Evolutionary conservation across 2,329 filamentous ascomycete genomes (phyloP).

Genomic region (Pyricularia grisea): DNA sequence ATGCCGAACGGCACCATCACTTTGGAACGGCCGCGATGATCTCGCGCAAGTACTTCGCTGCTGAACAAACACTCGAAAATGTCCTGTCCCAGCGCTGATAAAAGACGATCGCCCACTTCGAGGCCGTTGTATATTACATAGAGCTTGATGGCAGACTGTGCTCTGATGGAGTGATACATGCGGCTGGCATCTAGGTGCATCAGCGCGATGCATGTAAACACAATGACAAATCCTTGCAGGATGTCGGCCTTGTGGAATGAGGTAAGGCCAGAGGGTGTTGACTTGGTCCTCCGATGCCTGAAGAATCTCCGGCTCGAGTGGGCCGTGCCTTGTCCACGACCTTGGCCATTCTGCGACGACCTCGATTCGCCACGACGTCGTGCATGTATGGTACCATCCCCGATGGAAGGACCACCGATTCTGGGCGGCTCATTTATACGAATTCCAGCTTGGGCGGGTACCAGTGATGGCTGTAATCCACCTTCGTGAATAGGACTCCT

Average conservation of each 20-base stretch:
- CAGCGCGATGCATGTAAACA: slow-evolving; percentile 74
- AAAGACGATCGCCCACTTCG: slow-evolving; percentile 81
- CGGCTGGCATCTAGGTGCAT: slow-evolving; percentile 91
- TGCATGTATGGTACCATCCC: not conserved
- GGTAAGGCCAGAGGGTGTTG: slow-evolving; percentile 73
- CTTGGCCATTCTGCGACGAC: not conserved
- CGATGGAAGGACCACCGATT: not conserved
- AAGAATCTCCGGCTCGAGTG: slow-evolving; percentile 15
- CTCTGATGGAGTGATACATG: slow-evolving; percentile 97
- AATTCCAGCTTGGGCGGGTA: not conserved
- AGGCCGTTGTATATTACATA: slow-evolving; percentile 99
- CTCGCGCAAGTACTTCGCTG: slow-evolving; percentile 80
- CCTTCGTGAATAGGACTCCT: not conserved
- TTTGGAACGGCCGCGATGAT: slow-evolving; percentile 74
- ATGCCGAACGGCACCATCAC: slow-evolving; percentile 81
- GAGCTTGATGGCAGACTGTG: slow-evolving; percentile 92
- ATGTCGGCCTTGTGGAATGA: slow-evolving; percentile 93
- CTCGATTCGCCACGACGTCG: not conserved
- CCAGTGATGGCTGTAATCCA: not conserved
- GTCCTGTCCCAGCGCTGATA: slow-evolving; percentile 89
- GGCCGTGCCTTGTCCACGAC: not conserved
- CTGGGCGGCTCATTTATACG: not conserved
- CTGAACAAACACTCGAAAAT: slow-evolving; percentile 94
- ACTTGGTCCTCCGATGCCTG: slow-evolving; percentile 67
- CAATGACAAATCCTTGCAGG: slow-evolving; percentile 79